A percentile compares a stretch with the other conserved stretches of the same genome.
Evolutionary conservation across 768 basidiomycete species (phyloP).

Genomic region (Russula compacta): DNA sequence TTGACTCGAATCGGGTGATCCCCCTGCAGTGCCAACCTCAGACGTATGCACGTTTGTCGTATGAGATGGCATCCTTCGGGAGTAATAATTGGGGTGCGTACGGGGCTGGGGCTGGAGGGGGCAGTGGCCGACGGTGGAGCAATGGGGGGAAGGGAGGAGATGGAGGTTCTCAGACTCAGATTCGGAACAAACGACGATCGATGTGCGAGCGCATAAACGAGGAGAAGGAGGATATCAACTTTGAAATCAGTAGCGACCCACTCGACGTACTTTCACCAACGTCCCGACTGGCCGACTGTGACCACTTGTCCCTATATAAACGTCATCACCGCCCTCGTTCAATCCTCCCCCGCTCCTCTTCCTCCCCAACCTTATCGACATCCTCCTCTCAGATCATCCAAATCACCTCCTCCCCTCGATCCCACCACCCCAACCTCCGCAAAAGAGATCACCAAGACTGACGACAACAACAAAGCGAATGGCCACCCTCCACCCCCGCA

Average conservation of each 20-base stretch:
- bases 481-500: conserved; percentile 44
- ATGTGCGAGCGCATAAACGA: conserved; percentile 18
- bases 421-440: neutral
- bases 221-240: conserved; percentile 11
- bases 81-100: neutral
- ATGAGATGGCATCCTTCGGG: neutral
- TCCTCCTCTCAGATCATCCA: conserved; percentile 15
- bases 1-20: neutral
- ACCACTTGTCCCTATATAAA: conserved; percentile 19
- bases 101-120: neutral
- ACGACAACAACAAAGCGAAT: conserved; percentile 23
- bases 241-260: neutral
- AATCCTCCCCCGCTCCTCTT: conserved; percentile 8
- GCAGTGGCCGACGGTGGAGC: neutral
- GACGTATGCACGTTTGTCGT: conserved; percentile 15
- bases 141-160: neutral
- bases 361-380: conserved; percentile 17
- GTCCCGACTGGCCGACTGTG: neutral
- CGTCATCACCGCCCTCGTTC: conserved; percentile 18
- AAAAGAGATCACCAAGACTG: neutral
- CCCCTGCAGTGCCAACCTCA: neutral
- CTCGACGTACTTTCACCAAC: conserved; percentile 3
- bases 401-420: conserved; percentile 18
- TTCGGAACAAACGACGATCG: conserved; percentile 16
- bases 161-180: conserved; percentile 6